phyloP scores from a whole-genome alignment of 345 rosid species.

The Gossypioides kirkii region DNA sequence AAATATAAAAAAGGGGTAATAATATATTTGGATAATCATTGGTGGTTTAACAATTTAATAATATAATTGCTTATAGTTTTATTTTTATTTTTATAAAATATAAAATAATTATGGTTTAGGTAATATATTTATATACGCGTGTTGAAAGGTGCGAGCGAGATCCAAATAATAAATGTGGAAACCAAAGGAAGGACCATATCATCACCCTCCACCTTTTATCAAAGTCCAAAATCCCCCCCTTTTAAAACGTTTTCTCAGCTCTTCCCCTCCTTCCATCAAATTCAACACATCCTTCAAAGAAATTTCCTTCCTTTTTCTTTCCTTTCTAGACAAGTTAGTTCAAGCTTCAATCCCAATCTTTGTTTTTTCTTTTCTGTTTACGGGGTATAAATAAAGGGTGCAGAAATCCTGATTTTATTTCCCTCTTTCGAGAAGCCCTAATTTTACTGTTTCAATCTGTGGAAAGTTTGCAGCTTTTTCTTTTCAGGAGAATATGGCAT shows the following conservation, averaged over 20 bases:
- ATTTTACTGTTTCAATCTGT: background rate
- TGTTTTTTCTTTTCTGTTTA: background rate
- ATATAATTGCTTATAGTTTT: too few relatives aligned
- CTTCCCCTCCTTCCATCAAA: background rate
- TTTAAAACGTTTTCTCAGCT: background rate
- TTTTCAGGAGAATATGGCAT: conserved; percentile 49
- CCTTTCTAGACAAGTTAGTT: background rate
- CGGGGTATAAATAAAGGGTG: background rate
- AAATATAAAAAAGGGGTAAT: too few relatives aligned
- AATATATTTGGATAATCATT: too few relatives aligned
- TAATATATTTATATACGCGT: background rate
- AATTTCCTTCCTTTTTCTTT: background rate
- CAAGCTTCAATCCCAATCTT: background rate
- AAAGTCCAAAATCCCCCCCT: background rate
- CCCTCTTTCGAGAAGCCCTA: background rate
- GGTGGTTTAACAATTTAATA: too few relatives aligned
- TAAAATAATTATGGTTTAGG: too few relatives aligned
- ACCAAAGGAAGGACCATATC: background rate
- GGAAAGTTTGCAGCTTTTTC: too few relatives aligned
- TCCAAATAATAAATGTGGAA: background rate
- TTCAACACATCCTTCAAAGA: background rate
- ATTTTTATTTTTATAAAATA: too few relatives aligned
- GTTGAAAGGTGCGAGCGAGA: background rate
- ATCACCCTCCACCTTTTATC: background rate
- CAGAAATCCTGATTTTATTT: background rate